These are phyloP conservation scores for Metschnikowia bowlesiae DNA, from an alignment of 805 yeast genomes.

Conservation along the genomic window DNA sequence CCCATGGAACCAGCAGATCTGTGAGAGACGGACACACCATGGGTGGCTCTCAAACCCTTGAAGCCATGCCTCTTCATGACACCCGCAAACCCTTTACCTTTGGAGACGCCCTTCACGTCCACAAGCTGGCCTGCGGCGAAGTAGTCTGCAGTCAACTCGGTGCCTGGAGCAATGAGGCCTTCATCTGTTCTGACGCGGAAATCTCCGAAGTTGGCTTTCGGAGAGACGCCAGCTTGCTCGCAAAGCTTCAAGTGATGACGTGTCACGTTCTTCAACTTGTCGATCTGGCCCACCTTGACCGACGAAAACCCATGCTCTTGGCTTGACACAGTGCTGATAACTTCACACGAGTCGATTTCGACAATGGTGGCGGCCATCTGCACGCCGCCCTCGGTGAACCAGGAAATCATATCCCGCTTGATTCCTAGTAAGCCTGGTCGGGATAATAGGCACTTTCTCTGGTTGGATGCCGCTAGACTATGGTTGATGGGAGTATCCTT, in stretches of 20 bases:
- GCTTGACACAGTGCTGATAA: slow-evolving; percentile 62
- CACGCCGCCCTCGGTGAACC: slow-evolving; percentile 66
- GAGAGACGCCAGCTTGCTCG: slow-evolving; percentile 75
- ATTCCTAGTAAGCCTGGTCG: slow-evolving; percentile 84
- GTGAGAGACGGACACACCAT: slow-evolving; percentile 91
- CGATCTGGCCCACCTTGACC: slow-evolving; percentile 82
- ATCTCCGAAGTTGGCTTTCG: slow-evolving; percentile 71
- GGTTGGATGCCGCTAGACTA: slow-evolving; percentile 63
- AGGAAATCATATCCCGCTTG: slow-evolving; percentile 88
- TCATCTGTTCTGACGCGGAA: slow-evolving; percentile 67
- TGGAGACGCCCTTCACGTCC: slow-evolving; percentile 72
- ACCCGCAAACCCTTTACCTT: slow-evolving; percentile 97
- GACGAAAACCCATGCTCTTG: slow-evolving; percentile 79
- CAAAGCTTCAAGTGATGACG: slow-evolving; percentile 67
- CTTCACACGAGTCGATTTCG: slow-evolving; percentile 86
- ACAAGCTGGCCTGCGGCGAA: slow-evolving; percentile 80
- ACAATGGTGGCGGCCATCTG: slow-evolving; percentile 81
- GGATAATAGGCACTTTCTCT: slow-evolving; percentile 63
- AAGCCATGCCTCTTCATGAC: slow-evolving; percentile 95
- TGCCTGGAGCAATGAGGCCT: slow-evolving; percentile 73
- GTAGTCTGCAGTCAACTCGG: slow-evolving; percentile 75
- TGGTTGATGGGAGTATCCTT: slow-evolving; percentile 53
- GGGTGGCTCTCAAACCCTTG: slow-evolving; percentile 85
- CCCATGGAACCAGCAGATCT: slow-evolving; percentile 98
- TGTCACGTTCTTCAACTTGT: slow-evolving; percentile 56